Percentiles rank a stretch among this genome's conserved stretches.
These are phyloP conservation scores for Butyriboletus loyo DNA, from an alignment of 768 basidiomycete genomes.

Conservation along the genomic window DNA sequence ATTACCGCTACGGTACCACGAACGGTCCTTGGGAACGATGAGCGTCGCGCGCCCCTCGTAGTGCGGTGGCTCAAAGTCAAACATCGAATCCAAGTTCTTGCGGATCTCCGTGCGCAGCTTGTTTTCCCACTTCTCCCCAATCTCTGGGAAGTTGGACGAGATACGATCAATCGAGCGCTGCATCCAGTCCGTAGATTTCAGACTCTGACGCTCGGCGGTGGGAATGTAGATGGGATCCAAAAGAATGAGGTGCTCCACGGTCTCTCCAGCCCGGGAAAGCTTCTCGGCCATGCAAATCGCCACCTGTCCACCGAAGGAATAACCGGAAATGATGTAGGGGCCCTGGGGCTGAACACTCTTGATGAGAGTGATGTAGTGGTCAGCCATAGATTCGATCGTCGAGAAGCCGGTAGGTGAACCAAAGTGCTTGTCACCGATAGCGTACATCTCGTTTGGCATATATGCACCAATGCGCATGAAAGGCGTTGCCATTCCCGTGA, in stretches of 20 bases:
- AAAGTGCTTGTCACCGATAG: slow-evolving; percentile 32
- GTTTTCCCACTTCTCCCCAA: slow-evolving; percentile 31
- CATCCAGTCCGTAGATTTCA: slow-evolving; percentile 31
- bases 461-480: slow-evolving; percentile 33
- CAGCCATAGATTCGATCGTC: slow-evolving; percentile 29
- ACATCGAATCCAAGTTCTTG: slow-evolving; percentile 33
- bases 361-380: slow-evolving; percentile 32
- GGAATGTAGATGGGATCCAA: slow-evolving; percentile 32
- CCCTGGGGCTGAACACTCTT: slow-evolving; percentile 25
- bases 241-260: slow-evolving; percentile 25
- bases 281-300: slow-evolving; percentile 28
- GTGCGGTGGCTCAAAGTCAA: slow-evolving; percentile 29
- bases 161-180: slow-evolving; percentile 31
- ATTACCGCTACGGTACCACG: slow-evolving; percentile 30
- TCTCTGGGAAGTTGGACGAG: slow-evolving; percentile 30
- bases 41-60: slow-evolving; percentile 25
- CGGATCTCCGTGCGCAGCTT: slow-evolving; percentile 30
- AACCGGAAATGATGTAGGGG: slow-evolving; percentile 26
- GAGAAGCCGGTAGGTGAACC: slow-evolving; percentile 29
- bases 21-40: slow-evolving; percentile 31
- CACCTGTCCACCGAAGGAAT: slow-evolving; percentile 31
- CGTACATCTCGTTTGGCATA: slow-evolving; percentile 33
- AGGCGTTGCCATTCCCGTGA: slow-evolving; percentile 32
- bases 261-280: slow-evolving; percentile 22
- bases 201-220: slow-evolving; percentile 23